Conservation (phyloP, 805 yeast genomes). For the Wickerhamiella vanderwaltii region DNA sequence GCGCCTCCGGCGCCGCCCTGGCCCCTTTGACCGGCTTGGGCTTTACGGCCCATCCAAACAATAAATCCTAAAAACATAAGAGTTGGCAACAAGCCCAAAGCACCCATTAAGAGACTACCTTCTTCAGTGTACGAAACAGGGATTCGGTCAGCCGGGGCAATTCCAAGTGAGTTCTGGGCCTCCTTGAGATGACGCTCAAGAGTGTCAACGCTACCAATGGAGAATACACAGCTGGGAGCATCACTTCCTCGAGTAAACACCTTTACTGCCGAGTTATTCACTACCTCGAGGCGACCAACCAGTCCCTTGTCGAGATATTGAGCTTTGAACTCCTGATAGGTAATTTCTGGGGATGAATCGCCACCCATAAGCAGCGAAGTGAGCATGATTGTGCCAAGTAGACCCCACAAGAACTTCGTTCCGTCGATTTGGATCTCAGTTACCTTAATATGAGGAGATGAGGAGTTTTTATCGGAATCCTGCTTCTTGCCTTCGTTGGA, state of each 20-base stretch:
- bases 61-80: conserved; percentile 68
- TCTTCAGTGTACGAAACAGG: conserved; percentile 68
- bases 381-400: conserved; percentile 17
- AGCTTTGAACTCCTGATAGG: conserved; percentile 79
- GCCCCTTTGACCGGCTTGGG: conserved; percentile 35
- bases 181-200: conserved; percentile 74
- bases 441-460: no score
- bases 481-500: no score
- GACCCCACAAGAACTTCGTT: conserved; percentile 20
- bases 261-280: conserved; percentile 54
- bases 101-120: conserved; percentile 47
- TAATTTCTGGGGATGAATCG: conserved; percentile 27
- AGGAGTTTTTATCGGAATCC: neutral
- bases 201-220: conserved; percentile 76
- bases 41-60: conserved; percentile 46
- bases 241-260: conserved; percentile 25
- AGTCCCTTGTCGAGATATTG: conserved; percentile 64
- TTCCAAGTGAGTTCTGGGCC: conserved; percentile 56
- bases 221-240: conserved; percentile 47
- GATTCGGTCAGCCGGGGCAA: conserved; percentile 56
- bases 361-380: conserved; percentile 19
- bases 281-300: conserved; percentile 60
- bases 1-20: conserved; percentile 47
- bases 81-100: conserved; percentile 71
- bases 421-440: conserved; percentile 17